phyloP scores from a whole-genome alignment of 2,329 filamentous ascomycete species.

The Penicillium thymicola region DNA sequence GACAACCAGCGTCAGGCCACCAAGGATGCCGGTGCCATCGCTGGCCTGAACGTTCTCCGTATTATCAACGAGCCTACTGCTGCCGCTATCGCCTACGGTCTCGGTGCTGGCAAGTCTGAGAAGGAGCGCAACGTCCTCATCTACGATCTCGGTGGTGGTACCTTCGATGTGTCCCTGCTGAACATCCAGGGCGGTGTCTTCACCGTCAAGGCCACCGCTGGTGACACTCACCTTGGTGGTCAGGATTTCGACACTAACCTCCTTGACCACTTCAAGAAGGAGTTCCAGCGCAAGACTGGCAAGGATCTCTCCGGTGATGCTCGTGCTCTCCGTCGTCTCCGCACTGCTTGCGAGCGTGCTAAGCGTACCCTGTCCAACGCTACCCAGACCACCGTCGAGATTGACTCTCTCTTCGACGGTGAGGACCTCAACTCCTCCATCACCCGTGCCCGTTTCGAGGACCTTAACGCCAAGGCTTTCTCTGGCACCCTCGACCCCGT shows the following conservation, averaged over 20 bases:
- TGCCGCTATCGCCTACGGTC: conserved; percentile 96
- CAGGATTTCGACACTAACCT: conserved; percentile 96
- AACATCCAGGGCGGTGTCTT: conserved; percentile 99
- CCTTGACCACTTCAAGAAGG: conserved; percentile 94
- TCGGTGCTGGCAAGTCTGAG: conserved; percentile 88
- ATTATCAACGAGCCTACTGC: conserved; percentile 99
- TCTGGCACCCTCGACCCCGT: conserved; percentile 90
- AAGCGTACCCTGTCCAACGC: conserved; percentile 98
- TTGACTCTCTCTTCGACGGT: conserved; percentile 96
- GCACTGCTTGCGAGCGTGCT: conserved; percentile 98
- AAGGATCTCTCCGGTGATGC: conserved; percentile 78
- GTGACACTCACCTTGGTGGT: conserved; percentile 94
- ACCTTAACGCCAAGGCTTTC: conserved; percentile 95
- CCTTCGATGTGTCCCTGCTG: conserved; percentile 98
- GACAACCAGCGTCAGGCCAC: conserved; percentile 99
- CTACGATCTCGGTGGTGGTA: conserved; percentile 99
- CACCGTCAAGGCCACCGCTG: conserved; percentile 96
- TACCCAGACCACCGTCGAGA: conserved; percentile 96
- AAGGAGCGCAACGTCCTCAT: conserved; percentile 99
- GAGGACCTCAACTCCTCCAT: conserved; percentile 97
- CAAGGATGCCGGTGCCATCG: conserved; percentile 97
- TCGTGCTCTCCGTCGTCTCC: conserved; percentile 90
- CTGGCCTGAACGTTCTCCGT: conserved; percentile 96
- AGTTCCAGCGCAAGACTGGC: conserved; percentile 79
- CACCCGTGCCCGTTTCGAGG: conserved; percentile 98